Evolutionary conservation across 148 eudicot genomes (phyloP).

Genomic region (Heliamphora exappendiculata): DNA sequence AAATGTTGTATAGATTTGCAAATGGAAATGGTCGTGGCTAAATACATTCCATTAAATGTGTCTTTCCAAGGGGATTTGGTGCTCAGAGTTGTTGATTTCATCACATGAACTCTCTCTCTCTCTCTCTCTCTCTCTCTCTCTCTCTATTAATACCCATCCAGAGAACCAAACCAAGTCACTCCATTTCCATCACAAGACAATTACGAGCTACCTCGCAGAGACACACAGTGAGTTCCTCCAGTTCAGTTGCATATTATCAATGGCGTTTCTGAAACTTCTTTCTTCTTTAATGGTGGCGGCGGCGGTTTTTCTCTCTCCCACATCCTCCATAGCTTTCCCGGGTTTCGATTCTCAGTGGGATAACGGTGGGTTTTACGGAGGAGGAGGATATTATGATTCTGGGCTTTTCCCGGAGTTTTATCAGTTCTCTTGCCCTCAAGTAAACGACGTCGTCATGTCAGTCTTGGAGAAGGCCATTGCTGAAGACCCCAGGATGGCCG

Average conservation of each 20-base stretch:
- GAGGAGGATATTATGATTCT: slow-evolving; percentile 6
- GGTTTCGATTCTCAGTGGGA: slow-evolving; percentile 34
- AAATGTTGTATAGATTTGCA: slow-evolving; percentile 6
- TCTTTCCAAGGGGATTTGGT: slow-evolving; percentile 41
- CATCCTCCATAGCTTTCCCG: slow-evolving; percentile 36
- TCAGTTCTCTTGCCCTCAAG: slow-evolving; percentile 71
- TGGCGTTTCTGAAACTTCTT: slow-evolving; percentile 35
- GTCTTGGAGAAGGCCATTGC: slow-evolving; percentile 57
- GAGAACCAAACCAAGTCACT: not conserved
- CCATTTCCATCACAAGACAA: slow-evolving; percentile 14
- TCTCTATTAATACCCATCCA: slow-evolving; percentile 3
- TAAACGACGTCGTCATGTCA: slow-evolving; percentile 66
- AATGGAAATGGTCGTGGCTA: slow-evolving; percentile 21
- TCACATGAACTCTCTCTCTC: slow-evolving; percentile 14
- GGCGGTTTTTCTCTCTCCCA: slow-evolving; percentile 25
- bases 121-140: too few species aligned
- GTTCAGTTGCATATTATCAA: slow-evolving; percentile 7
- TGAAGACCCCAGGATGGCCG: slow-evolving; percentile 74
- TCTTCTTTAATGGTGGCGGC: slow-evolving; percentile 9
- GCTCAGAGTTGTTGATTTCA: slow-evolving; percentile 34
- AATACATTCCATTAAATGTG: not conserved
- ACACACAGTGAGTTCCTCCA: not conserved
- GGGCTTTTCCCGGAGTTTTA: slow-evolving; percentile 58
- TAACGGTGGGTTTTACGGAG: slow-evolving; percentile 18
- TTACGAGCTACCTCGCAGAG: too few species aligned